Conservation (phyloP, 2,329 filamentous ascomycete species). For the Claviceps sp. region DNA sequence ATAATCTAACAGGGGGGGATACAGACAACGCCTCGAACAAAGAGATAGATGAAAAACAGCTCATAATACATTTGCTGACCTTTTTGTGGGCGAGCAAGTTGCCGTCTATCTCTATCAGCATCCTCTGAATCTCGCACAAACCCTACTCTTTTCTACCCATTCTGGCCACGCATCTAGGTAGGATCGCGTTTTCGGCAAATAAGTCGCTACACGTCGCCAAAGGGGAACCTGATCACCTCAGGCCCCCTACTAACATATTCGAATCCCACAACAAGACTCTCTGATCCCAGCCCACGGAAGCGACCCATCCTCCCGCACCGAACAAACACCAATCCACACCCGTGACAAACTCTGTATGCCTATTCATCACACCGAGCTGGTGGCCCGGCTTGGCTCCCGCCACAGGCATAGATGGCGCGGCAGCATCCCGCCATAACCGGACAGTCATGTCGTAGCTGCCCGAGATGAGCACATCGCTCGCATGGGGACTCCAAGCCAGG, state of each 20-base stretch:
- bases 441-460: conserved; percentile 98
- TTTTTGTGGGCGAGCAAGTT: no score
- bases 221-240: conserved; percentile 8
- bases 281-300: conserved; percentile 91
- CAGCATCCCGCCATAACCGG: conserved; percentile 76
- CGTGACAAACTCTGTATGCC: conserved; percentile 90
- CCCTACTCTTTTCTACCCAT: no score
- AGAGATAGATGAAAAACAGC: no score
- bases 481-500: conserved; percentile 84
- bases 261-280: conserved; percentile 86
- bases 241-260: conserved; percentile 30
- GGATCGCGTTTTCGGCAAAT: no score
- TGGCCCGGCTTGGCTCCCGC: conserved; percentile 39
- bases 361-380: conserved; percentile 77
- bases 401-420: conserved; percentile 23
- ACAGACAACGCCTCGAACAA: no score
- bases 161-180: no score
- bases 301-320: conserved; percentile 88
- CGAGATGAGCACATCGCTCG: conserved; percentile 74
- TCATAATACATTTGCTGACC: no score
- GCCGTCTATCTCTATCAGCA: no score
- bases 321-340: conserved; percentile 98
- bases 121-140: no score
- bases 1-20: no score
- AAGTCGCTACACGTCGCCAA: no score